Conservation (phyloP, 1,284 basidiomycete genomes). For the Ceratorhiza oryzae-sativae region DNA sequence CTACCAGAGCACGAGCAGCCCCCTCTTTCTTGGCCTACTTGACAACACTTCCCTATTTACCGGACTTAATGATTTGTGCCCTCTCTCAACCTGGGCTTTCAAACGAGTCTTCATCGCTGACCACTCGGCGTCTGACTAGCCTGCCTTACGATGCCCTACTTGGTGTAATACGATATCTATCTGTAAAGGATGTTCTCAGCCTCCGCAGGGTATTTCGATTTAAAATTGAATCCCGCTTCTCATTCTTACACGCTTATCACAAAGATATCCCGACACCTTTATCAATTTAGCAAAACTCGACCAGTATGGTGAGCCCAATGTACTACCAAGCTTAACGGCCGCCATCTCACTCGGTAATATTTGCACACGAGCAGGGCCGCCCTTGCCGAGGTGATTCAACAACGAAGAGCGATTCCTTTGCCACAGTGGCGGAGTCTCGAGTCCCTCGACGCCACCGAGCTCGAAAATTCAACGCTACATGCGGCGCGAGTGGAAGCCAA, state of each 20-base stretch:
- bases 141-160: conserved; percentile 34
- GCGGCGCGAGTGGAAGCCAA: conserved; percentile 29
- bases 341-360: not conserved
- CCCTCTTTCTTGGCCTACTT: too few species aligned
- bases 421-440: conserved; percentile 28
- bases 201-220: conserved; percentile 8
- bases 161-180: not conserved
- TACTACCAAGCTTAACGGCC: not conserved
- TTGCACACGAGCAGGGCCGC: not conserved
- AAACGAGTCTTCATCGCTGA: not conserved
- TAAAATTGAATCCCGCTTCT: not conserved
- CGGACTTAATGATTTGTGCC: not conserved
- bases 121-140: not conserved
- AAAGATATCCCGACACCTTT: conserved; percentile 16
- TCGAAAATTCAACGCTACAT: conserved; percentile 24
- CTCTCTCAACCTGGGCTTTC: conserved; percentile 26
- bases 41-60: not conserved
- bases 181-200: conserved; percentile 22
- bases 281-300: conserved; percentile 21
- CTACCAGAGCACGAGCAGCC: not conserved
- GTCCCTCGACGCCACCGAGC: conserved; percentile 11
- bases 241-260: too few species aligned
- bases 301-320: conserved; percentile 22
- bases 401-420: conserved; percentile 19
- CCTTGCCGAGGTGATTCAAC: conserved; percentile 8